These are phyloP conservation scores for Tricholoma matsutake DNA, from an alignment of 768 basidiomycete species.

Conservation along the genomic window DNA sequence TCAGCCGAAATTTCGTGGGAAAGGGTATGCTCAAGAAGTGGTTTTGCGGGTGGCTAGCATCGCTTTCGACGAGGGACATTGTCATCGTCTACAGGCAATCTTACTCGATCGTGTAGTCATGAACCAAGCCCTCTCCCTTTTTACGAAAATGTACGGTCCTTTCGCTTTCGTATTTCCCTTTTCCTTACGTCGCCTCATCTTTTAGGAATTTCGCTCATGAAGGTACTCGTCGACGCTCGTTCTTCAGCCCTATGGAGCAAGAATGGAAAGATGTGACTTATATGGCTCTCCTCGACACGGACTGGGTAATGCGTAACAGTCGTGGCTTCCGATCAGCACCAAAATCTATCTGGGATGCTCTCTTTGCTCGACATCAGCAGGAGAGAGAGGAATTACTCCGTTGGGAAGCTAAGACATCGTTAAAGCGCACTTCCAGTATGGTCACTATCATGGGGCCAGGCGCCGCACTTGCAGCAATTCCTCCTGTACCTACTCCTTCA, in stretches of 20 bases:
- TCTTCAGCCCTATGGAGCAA: slow-evolving; percentile 39
- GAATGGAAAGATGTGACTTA: slow-evolving; percentile 62
- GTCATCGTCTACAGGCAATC: slow-evolving; percentile 53
- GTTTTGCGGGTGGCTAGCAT: slow-evolving; percentile 41
- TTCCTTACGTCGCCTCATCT: slow-evolving; percentile 5
- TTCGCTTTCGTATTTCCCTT: not conserved
- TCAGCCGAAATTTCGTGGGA: slow-evolving; percentile 28
- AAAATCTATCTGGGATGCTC: slow-evolving; percentile 57
- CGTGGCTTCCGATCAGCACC: slow-evolving; percentile 29
- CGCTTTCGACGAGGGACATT: slow-evolving; percentile 43
- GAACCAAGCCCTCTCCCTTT: slow-evolving; percentile 43
- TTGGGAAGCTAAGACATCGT: slow-evolving; percentile 39
- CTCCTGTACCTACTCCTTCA: not conserved
- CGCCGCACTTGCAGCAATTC: not conserved
- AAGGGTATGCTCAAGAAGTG: slow-evolving; percentile 46
- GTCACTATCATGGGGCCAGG: not conserved
- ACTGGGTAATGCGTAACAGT: slow-evolving; percentile 42
- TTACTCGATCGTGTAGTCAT: slow-evolving; percentile 44
- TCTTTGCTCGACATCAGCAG: slow-evolving; percentile 52
- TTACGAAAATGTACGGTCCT: slow-evolving; percentile 38
- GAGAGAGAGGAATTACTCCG: slow-evolving; percentile 54
- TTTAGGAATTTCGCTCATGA: slow-evolving; percentile 61
- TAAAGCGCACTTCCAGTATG: slow-evolving; percentile 3
- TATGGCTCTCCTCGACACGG: slow-evolving; percentile 58
- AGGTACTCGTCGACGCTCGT: slow-evolving; percentile 56